These are phyloP conservation scores for Fusarium coicis DNA, from an alignment of 2,329 filamentous ascomycete species.

Conservation along the genomic window DNA sequence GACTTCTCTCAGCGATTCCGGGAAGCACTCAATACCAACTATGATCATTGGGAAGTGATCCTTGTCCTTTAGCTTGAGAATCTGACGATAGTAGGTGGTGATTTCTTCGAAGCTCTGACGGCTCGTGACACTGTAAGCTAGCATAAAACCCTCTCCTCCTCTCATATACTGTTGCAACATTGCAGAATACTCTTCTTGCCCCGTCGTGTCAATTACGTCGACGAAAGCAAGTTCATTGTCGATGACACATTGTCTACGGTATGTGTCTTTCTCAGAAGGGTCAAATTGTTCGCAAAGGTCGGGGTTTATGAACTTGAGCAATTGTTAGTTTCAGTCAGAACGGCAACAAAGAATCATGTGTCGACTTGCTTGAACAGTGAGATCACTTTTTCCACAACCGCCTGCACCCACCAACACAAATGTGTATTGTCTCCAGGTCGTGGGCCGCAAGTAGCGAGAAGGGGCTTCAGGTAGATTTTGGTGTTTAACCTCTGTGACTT, in stretches of 20 bases:
- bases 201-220: background rate
- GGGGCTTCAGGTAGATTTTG: fast-evolving
- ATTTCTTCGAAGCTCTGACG: background rate
- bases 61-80: fast-evolving
- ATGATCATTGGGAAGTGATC: fast-evolving
- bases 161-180: too few relatives aligned
- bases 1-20: fast-evolving
- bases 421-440: fast-evolving
- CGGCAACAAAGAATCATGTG: fast-evolving
- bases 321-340: fast-evolving
- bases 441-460: fast-evolving
- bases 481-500: fast-evolving
- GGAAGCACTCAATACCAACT: fast-evolving
- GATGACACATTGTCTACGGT: fast-evolving
- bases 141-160: background rate
- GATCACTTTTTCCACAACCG: fast-evolving
- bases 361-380: background rate
- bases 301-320: background rate
- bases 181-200: background rate
- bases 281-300: fast-evolving
- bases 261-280: fast-evolving
- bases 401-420: background rate
- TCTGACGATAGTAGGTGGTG: fast-evolving
- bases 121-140: background rate
- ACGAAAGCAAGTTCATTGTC: fast-evolving